These are phyloP conservation scores for Cadophora sp. DNA, from an alignment of 2,329 filamentous ascomycete genomes.

Conservation along the genomic window DNA sequence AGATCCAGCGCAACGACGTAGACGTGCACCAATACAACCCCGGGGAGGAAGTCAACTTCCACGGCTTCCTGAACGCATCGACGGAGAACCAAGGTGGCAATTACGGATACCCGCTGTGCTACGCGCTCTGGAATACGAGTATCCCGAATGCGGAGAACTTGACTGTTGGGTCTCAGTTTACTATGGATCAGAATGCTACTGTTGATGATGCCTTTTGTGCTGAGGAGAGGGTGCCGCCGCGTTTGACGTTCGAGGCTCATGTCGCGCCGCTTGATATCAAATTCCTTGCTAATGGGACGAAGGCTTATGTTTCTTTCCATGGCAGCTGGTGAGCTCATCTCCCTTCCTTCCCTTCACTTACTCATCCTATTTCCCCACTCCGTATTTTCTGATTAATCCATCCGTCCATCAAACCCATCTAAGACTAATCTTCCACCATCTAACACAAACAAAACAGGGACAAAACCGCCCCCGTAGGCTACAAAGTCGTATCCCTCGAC, in stretches of 20 bases:
- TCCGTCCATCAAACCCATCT: no score
- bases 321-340: conserved; percentile 32
- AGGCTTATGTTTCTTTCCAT: conserved; percentile 66
- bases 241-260: conserved; percentile 69
- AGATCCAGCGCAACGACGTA: conserved; percentile 61
- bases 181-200: conserved; percentile 47
- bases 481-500: conserved; percentile 52
- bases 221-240: conserved; percentile 53
- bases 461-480: conserved; percentile 56
- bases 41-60: conserved; percentile 76
- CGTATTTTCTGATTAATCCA: not conserved
- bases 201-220: conserved; percentile 56
- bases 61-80: conserved; percentile 59
- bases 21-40: conserved; percentile 74
- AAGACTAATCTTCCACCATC: conserved; percentile 56
- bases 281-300: conserved; percentile 63
- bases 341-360: not conserved
- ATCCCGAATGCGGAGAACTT: conserved; percentile 52
- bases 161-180: conserved; percentile 58
- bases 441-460: conserved; percentile 52
- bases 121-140: conserved; percentile 66
- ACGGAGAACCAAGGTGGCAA: conserved; percentile 54
- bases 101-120: conserved; percentile 76
- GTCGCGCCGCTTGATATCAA: conserved; percentile 75
- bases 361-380: not conserved